phyloP scores from a whole-genome alignment of 2,329 filamentous ascomycete genomes.

The Cladorrhinum sp. region DNA sequence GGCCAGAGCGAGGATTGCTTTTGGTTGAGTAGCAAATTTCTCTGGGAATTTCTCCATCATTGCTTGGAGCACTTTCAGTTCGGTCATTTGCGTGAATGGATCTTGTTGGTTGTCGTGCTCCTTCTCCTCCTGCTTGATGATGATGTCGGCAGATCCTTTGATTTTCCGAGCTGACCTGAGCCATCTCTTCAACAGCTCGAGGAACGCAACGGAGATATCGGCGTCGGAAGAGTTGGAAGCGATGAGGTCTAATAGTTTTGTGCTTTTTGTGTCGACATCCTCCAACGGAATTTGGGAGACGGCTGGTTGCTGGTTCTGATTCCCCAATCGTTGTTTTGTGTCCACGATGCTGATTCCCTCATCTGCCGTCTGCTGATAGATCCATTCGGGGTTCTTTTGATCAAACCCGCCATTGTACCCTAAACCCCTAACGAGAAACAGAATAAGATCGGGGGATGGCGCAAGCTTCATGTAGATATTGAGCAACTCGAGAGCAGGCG shows the following conservation, averaged over 20 bases:
- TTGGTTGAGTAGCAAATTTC: slow-evolving; percentile 61
- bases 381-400: slow-evolving; percentile 44
- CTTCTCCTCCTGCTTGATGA: slow-evolving; percentile 26
- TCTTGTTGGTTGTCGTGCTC: slow-evolving; percentile 36
- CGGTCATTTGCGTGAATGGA: slow-evolving; percentile 48
- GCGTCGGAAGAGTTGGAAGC: slow-evolving; percentile 49
- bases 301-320: no score
- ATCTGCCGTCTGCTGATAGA: slow-evolving; percentile 44
- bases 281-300: slow-evolving; percentile 30
- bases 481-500: slow-evolving; percentile 49
- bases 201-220: slow-evolving; percentile 59
- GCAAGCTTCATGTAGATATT: slow-evolving; percentile 57
- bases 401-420: slow-evolving; percentile 50
- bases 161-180: slow-evolving; percentile 36
- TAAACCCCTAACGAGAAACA: slow-evolving; percentile 50
- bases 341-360: slow-evolving; percentile 52
- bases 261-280: slow-evolving; percentile 47
- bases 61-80: slow-evolving; percentile 61
- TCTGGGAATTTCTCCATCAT: slow-evolving; percentile 63
- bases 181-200: slow-evolving; percentile 58
- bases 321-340: slow-evolving; percentile 22
- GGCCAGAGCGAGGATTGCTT: slow-evolving; percentile 62
- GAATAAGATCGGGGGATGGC: slow-evolving; percentile 48
- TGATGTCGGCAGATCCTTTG: slow-evolving; percentile 29
- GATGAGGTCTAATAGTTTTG: slow-evolving; percentile 49